Percentiles rank a stretch among this genome's conserved stretches.
phyloP scores from a whole-genome alignment of 192 early-diverging fungal species.

The Coemansia sp. region DNA sequence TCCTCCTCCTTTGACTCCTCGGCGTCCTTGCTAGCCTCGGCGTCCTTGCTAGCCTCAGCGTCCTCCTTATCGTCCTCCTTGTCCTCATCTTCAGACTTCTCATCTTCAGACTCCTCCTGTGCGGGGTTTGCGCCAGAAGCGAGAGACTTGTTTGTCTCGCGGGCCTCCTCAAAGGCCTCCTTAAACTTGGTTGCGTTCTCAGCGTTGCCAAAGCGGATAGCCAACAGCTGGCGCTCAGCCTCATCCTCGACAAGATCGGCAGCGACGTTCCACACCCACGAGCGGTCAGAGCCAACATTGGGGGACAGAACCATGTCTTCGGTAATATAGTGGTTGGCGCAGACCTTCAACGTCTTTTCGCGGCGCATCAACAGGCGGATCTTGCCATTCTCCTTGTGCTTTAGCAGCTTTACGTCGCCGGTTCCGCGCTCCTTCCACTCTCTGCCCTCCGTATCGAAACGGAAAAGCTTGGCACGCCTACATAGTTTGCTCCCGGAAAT shows the following conservation, averaged over 20 bases:
- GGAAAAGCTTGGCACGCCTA: conserved; percentile 93
- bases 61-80: conserved; percentile 1
- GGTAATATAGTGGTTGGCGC: conserved; percentile 95
- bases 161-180: conserved; percentile 74
- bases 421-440: conserved; percentile 99
- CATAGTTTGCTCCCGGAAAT: neutral
- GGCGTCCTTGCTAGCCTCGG: conserved; percentile 5
- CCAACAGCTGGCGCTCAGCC: conserved; percentile 78
- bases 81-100: conserved; percentile 35
- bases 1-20: conserved; percentile 12
- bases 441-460: conserved; percentile 84
- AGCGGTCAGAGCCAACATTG: conserved; percentile 97
- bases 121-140: conserved; percentile 23
- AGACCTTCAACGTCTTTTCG: conserved; percentile 98
- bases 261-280: conserved; percentile 95
- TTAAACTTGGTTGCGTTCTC: conserved; percentile 96
- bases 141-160: conserved; percentile 50
- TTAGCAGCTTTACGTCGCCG: conserved; percentile 93
- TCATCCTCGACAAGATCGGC: conserved; percentile 91
- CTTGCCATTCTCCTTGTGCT: conserved; percentile 86
- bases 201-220: conserved; percentile 93
- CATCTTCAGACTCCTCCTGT: conserved; percentile 35
- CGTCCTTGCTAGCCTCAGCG: conserved; percentile 5
- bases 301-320: conserved; percentile 84
- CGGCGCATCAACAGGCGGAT: conserved; percentile 98